Percentiles rank a stretch among this genome's conserved stretches.
phyloP scores from a whole-genome alignment of 2,329 filamentous ascomycete genomes.

The Diaporthe australafricana region DNA sequence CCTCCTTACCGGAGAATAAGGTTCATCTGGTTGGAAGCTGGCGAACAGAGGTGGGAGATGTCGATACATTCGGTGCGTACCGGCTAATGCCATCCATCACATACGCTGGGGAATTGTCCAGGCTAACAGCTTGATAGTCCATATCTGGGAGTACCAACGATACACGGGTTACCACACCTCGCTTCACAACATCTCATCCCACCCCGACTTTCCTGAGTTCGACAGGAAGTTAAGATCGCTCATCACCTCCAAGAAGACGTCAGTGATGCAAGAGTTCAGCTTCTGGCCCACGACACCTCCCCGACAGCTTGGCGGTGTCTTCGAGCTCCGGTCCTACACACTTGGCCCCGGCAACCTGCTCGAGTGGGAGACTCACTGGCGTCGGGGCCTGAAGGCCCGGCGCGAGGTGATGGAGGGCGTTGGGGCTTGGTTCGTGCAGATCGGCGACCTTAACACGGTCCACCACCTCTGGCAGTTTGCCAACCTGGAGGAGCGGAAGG shows the following conservation, averaged over 20 bases:
- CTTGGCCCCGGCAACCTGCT: slow-evolving; percentile 94
- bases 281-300: slow-evolving; percentile 98
- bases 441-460: slow-evolving; percentile 96
- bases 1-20: slow-evolving; percentile 85
- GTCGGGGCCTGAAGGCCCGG: slow-evolving; percentile 88
- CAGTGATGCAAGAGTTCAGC: slow-evolving; percentile 99
- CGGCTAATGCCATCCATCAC: not conserved
- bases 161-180: slow-evolving; percentile 97
- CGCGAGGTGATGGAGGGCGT: slow-evolving; percentile 99
- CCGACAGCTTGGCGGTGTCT: slow-evolving; percentile 88
- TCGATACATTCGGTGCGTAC: slow-evolving; percentile 88
- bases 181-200: slow-evolving; percentile 82
- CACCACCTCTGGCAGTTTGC: slow-evolving; percentile 99
- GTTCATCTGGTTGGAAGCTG: slow-evolving; percentile 97
- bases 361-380: slow-evolving; percentile 99
- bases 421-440: slow-evolving; percentile 98
- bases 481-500: slow-evolving; percentile 92
- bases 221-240: slow-evolving; percentile 87
- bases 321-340: slow-evolving; percentile 96
- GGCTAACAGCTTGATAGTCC: slow-evolving; percentile 68
- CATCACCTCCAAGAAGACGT: slow-evolving; percentile 86
- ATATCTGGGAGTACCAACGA: slow-evolving; percentile 99
- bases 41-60: slow-evolving; percentile 97
- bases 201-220: slow-evolving; percentile 87
- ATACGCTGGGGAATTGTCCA: not conserved